These are phyloP conservation scores for Verticillium tricorpus DNA, from an alignment of 2,329 filamentous ascomycete genomes.

Conservation along the genomic window DNA sequence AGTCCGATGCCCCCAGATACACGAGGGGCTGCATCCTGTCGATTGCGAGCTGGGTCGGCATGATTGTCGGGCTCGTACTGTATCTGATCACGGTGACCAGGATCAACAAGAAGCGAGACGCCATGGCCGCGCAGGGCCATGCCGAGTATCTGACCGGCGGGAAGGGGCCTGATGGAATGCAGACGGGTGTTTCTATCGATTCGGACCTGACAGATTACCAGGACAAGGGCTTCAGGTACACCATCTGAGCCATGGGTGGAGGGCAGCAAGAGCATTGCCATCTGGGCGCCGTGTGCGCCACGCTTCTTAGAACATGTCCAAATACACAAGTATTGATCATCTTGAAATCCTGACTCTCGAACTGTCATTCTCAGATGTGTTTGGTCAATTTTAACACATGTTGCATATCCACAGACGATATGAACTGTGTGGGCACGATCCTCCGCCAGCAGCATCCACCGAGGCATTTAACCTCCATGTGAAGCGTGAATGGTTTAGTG, in stretches of 20 bases:
- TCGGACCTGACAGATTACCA: slow-evolving; percentile 18
- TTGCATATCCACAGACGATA: neutral
- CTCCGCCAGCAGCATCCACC: neutral
- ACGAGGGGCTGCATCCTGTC: slow-evolving; percentile 15
- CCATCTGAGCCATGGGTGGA: slow-evolving; percentile 1
- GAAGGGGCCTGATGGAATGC: neutral
- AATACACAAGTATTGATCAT: no score
- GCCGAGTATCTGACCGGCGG: slow-evolving; percentile 5
- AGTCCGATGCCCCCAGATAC: slow-evolving; percentile 16
- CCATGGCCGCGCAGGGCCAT: neutral
- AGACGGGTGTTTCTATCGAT: slow-evolving; percentile 9
- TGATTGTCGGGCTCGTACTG: slow-evolving; percentile 8
- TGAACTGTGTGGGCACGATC: neutral
- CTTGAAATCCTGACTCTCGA: no score
- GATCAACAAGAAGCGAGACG: slow-evolving; percentile 4
- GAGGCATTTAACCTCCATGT: neutral
- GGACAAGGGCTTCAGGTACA: slow-evolving; percentile 20
- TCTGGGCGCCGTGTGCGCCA: no score
- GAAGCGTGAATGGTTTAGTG: slow-evolving; percentile 5
- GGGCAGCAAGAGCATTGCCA: no score
- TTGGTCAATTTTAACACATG: neutral
- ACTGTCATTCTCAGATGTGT: no score
- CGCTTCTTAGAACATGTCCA: no score
- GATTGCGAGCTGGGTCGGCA: slow-evolving; percentile 12
- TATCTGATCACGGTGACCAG: neutral